A percentile compares a stretch with the other conserved stretches of the same genome.
phyloP scores from a whole-genome alignment of 169 alveolate species.

The Plasmodium yoelii region DNA sequence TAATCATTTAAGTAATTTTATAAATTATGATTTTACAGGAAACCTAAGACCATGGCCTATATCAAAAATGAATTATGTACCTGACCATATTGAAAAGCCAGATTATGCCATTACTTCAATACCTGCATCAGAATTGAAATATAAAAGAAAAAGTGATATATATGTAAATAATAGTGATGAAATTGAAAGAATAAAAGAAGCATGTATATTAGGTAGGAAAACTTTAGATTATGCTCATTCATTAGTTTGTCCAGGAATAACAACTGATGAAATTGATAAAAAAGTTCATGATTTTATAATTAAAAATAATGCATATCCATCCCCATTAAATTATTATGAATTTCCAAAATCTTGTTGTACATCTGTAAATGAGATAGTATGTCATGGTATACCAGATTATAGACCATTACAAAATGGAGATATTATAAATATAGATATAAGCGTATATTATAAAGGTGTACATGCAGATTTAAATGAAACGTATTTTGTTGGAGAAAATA shows the following conservation, averaged over 20 bases:
- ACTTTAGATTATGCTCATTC: conserved; percentile 95
- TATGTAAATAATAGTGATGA: conserved; percentile 44
- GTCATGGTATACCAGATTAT: conserved; percentile 99
- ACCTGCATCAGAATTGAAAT: conserved; percentile 91
- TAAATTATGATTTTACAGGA: conserved; percentile 92
- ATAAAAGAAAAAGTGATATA: conserved; percentile 79
- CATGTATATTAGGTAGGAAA: conserved; percentile 93
- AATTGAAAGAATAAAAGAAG: conserved; percentile 86
- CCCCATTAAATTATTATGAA: conserved; percentile 96
- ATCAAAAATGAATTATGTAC: conserved; percentile 91
- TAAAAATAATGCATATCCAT: conserved; percentile 96
- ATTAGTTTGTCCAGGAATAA: conserved; percentile 95
- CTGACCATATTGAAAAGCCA: conserved; percentile 95
- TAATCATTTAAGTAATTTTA: conserved; percentile 78
- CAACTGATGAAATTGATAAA: conserved; percentile 96
- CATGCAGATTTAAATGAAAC: conserved; percentile 98
- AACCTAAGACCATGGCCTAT: conserved; percentile 95
- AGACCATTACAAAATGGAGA: conserved; percentile 96
- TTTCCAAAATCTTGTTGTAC: conserved; percentile 98
- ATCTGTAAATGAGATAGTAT: conserved; percentile 97
- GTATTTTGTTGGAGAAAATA: conserved; percentile 94
- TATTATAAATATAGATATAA: conserved; percentile 95
- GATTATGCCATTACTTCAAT: conserved; percentile 96
- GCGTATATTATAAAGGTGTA: conserved; percentile 95
- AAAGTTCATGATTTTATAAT: conserved; percentile 95